phyloP scores from a whole-genome alignment of 2,329 filamentous ascomycete genomes.

The Exophiala aquamarina region DNA sequence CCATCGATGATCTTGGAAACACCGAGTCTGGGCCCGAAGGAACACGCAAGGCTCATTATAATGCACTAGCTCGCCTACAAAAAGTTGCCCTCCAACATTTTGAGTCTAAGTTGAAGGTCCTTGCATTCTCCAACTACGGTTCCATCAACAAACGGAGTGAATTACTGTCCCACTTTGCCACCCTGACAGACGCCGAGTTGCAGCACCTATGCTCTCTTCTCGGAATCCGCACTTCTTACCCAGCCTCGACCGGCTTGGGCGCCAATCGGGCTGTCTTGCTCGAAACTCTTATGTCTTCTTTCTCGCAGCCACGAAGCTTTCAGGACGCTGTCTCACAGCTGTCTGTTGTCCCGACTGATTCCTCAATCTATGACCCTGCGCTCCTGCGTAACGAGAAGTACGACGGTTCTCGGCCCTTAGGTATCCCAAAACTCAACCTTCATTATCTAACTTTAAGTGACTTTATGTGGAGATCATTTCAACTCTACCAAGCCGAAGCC shows the following conservation, averaged over 20 bases:
- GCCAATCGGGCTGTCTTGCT: slow-evolving; percentile 49
- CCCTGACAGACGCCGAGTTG: slow-evolving; percentile 74
- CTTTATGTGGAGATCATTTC: slow-evolving; percentile 92
- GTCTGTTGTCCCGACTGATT: slow-evolving; percentile 80
- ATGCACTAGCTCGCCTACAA: slow-evolving; percentile 75
- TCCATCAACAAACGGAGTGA: slow-evolving; percentile 80
- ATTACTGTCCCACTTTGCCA: slow-evolving; percentile 70
- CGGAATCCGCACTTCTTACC: slow-evolving; percentile 80
- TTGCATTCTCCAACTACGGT: slow-evolving; percentile 89
- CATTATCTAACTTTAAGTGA: slow-evolving; percentile 95
- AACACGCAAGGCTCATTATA: slow-evolving; percentile 78
- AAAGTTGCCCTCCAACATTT: slow-evolving; percentile 76
- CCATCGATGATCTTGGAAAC: slow-evolving; percentile 88
- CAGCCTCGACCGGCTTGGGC: slow-evolving; percentile 67
- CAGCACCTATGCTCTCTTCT: slow-evolving; percentile 67
- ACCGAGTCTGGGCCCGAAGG: slow-evolving; percentile 70
- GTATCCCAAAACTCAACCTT: slow-evolving; percentile 90
- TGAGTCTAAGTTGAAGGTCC: slow-evolving; percentile 83
- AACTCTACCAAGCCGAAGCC: slow-evolving; percentile 83
- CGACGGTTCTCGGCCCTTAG: slow-evolving; percentile 80
- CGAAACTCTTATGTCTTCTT: slow-evolving; percentile 71
- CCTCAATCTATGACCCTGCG: slow-evolving; percentile 72
- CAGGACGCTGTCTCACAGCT: slow-evolving; percentile 73
- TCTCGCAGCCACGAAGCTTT: slow-evolving; percentile 78
- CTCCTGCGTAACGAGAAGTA: slow-evolving; percentile 82